Evolutionary conservation across 768 basidiomycete species (phyloP).

Genomic region (Lactarius hatsudake): DNA sequence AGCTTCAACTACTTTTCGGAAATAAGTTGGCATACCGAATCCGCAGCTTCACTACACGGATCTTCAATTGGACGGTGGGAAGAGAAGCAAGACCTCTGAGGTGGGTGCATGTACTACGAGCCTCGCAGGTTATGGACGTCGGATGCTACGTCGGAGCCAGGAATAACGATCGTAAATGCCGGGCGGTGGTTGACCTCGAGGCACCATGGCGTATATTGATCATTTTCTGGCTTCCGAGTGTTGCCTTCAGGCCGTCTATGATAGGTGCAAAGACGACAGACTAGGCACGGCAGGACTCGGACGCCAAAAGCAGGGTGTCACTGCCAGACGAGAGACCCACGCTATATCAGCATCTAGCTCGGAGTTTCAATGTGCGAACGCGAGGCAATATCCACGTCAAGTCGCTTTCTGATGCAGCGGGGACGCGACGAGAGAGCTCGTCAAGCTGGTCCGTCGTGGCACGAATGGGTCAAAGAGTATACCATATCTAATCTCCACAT

Average conservation of each 20-base stretch:
- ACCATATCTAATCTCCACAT: neutral
- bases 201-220: slow-evolving; percentile 19
- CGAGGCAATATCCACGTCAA: slow-evolving; percentile 12
- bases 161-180: slow-evolving; percentile 26
- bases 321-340: slow-evolving; percentile 12
- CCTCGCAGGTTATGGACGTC: slow-evolving; percentile 24
- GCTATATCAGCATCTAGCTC: slow-evolving; percentile 14
- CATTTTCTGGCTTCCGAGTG: slow-evolving; percentile 16
- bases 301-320: slow-evolving; percentile 1
- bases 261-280: slow-evolving; percentile 13
- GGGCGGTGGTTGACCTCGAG: slow-evolving; percentile 22
- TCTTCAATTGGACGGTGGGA: slow-evolving; percentile 5
- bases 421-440: neutral
- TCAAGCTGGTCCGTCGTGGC: neutral
- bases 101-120: slow-evolving; percentile 12
- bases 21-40: slow-evolving; percentile 15
- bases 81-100: slow-evolving; percentile 17
- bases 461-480: neutral
- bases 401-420: slow-evolving; percentile 13
- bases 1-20: slow-evolving; percentile 10
- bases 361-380: slow-evolving; percentile 22
- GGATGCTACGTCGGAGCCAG: slow-evolving; percentile 21
- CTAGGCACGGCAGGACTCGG: neutral
- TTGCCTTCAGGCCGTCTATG: slow-evolving; percentile 15
- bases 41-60: slow-evolving; percentile 13